Conservation (phyloP, 768 basidiomycete genomes). For the Psilocybe cubensis region DNA sequence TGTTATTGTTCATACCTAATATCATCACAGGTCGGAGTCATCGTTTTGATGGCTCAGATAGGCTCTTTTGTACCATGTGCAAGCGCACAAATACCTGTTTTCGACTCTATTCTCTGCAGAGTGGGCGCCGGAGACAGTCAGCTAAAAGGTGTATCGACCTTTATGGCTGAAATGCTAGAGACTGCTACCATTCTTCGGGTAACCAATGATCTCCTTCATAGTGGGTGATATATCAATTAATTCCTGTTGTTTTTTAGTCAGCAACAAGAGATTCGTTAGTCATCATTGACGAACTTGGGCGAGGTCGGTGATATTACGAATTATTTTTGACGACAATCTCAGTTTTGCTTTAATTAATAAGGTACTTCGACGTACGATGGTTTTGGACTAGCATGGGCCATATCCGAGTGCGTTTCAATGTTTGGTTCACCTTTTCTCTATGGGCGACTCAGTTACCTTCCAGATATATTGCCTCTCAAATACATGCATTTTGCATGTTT, state of each 20-base stretch:
- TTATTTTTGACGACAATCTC: neutral
- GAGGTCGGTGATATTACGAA: constrained; percentile 50
- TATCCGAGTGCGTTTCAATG: constrained; percentile 76
- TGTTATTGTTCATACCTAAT: neutral
- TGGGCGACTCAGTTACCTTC: neutral
- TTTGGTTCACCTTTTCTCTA: neutral
- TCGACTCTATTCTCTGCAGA: constrained; percentile 93
- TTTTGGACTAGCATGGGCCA: constrained; percentile 98
- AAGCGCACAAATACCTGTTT: constrained; percentile 85
- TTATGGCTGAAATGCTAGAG: constrained; percentile 99
- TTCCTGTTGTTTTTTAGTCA: constrained; percentile 49
- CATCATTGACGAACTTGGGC: constrained; percentile 96
- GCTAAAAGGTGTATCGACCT: constrained; percentile 96
- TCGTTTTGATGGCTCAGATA: constrained; percentile 93
- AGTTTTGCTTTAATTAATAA: constrained; percentile 27
- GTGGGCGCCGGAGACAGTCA: constrained; percentile 99
- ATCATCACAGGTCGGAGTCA: constrained; percentile 76
- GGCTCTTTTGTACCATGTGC: constrained; percentile 96
- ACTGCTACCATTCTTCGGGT: constrained; percentile 94
- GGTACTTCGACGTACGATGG: constrained; percentile 98
- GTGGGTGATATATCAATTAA: neutral
- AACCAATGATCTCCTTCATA: constrained; percentile 21
- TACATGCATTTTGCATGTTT: constrained; percentile 93
- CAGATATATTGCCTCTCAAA: constrained; percentile 92
- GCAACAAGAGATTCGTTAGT: constrained; percentile 92